Conservation (phyloP, 1,139 yeast genomes). For the Candida sp. region DNA sequence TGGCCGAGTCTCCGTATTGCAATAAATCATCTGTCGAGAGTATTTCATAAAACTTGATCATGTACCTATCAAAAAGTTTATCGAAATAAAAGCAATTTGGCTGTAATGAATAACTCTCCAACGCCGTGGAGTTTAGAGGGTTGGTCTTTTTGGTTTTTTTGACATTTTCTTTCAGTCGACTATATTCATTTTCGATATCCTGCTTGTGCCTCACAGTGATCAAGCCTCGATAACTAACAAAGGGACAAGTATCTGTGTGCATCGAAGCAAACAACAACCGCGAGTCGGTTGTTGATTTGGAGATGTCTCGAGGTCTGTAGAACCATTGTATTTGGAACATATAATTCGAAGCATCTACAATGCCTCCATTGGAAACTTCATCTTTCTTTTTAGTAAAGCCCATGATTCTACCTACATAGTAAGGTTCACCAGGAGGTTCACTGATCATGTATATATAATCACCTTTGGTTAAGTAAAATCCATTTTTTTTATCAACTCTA, state of each 20-base stretch:
- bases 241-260: constrained; percentile 84
- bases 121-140: constrained; percentile 12
- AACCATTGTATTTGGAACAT: constrained; percentile 84
- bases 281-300: constrained; percentile 64
- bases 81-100: constrained; percentile 85
- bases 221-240: constrained; percentile 71
- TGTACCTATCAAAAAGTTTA: constrained; percentile 81
- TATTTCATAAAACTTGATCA: constrained; percentile 80
- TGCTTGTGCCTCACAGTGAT: constrained; percentile 67
- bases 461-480: constrained; percentile 39
- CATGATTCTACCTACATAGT: constrained; percentile 81
- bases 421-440: constrained; percentile 96
- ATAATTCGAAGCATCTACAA: constrained; percentile 44
- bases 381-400: constrained; percentile 55
- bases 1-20: constrained; percentile 52
- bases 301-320: constrained; percentile 84
- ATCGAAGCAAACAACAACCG: constrained; percentile 79
- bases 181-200: constrained; percentile 50
- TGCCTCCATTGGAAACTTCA: no score
- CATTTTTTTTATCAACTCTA: no score
- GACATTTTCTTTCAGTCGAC: constrained; percentile 2
- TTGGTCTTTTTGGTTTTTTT: constrained; percentile 13
- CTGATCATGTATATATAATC: constrained; percentile 84
- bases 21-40: constrained; percentile 36
- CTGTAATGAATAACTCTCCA: constrained; percentile 49